A percentile compares a stretch with the other conserved stretches of the same genome.
phyloP scores from a whole-genome alignment of 2,329 filamentous ascomycete species.

The Apiospora pterosperma region DNA sequence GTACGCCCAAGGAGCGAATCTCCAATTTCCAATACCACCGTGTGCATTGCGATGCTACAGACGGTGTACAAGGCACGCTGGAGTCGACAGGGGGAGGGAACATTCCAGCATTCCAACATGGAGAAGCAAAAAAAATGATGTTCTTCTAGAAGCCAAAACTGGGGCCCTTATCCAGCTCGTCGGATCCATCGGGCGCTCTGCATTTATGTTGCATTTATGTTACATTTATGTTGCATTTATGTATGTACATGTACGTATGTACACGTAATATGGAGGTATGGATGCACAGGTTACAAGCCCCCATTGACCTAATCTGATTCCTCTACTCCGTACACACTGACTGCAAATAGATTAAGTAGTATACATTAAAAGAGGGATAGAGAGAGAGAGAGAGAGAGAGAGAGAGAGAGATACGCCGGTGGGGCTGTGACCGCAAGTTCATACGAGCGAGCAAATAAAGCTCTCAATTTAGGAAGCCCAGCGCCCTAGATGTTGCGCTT shows the following conservation, averaged over 20 bases:
- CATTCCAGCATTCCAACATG: neutral
- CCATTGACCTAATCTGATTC: neutral
- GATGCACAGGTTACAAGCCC: neutral
- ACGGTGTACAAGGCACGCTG: neutral
- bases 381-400: no score
- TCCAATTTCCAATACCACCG: neutral
- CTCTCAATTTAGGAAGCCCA: neutral
- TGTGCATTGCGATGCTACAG: neutral
- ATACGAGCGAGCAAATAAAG: neutral
- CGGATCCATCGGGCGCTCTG: conserved; percentile 6
- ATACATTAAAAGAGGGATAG: neutral
- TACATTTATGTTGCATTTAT: neutral
- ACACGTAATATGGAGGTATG: neutral
- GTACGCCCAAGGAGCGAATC: neutral
- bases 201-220: neutral
- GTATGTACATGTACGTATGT: neutral
- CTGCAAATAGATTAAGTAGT: no score
- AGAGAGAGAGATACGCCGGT: no score
- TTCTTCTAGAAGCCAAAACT: conserved; percentile 6
- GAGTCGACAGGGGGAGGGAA: neutral
- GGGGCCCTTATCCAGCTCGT: conserved; percentile 2
- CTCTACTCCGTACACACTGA: no score
- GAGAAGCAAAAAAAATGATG: neutral
- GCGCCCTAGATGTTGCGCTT: neutral
- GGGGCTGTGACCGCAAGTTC: neutral